phyloP scores from a whole-genome alignment of 805 yeast genomes.

The Pichia paraexigua region DNA sequence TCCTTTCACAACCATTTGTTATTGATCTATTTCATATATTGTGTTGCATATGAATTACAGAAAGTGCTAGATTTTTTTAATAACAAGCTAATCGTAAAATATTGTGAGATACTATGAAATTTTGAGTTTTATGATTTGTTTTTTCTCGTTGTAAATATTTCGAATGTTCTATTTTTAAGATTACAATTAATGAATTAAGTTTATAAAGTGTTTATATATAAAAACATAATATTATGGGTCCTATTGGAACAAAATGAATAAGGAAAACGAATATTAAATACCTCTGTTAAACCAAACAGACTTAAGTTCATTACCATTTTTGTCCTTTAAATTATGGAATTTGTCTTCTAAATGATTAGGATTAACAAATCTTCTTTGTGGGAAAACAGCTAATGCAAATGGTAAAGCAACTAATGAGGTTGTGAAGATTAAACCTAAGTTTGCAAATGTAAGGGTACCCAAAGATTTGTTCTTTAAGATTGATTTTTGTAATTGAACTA shows the following conservation, averaged over 20 bases:
- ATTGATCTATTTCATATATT: not conserved
- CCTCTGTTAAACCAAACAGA: constrained; percentile 89
- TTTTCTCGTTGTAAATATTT: too few relatives aligned
- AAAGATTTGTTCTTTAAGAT: constrained; percentile 61
- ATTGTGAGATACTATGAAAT: too few relatives aligned
- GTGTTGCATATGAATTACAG: too few relatives aligned
- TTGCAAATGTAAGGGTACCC: constrained; percentile 59
- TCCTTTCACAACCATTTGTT: constrained; percentile 23
- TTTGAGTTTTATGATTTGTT: too few relatives aligned
- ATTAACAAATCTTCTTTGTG: constrained; percentile 66
- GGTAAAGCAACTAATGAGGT: constrained; percentile 88
- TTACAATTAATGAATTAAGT: not conserved
- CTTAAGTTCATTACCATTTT: constrained; percentile 47
- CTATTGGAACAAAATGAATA: not conserved
- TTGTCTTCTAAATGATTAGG: constrained; percentile 56
- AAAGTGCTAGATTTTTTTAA: too few relatives aligned
- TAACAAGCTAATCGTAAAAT: too few relatives aligned
- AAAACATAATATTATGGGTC: not conserved
- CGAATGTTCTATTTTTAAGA: too few relatives aligned
- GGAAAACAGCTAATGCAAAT: constrained; percentile 92
- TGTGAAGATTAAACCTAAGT: constrained; percentile 74
- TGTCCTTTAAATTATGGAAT: constrained; percentile 53
- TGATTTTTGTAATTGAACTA: constrained; percentile 69
- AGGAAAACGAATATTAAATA: constrained; percentile 36
- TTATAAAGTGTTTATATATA: not conserved